Percentiles rank a stretch among this genome's conserved stretches.
Conservation (phyloP, 2,329 filamentous ascomycete genomes). For the Ophiobolus disseminans region DNA sequence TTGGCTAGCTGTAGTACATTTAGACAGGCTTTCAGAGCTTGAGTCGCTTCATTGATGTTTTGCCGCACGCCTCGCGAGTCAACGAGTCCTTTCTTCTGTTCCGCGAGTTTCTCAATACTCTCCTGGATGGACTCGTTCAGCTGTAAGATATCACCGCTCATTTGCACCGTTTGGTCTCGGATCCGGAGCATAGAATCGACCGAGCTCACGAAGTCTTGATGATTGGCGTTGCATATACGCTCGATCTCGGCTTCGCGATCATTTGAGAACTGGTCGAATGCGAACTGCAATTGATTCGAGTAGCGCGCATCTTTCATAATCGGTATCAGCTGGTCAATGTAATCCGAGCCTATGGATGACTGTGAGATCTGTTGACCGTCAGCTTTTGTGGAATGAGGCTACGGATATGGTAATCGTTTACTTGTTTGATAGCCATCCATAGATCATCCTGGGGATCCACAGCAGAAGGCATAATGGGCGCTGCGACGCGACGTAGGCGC, state of each 20-base stretch:
- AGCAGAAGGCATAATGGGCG: conserved; percentile 41
- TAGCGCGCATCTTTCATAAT: conserved; percentile 88
- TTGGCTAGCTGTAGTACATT: conserved; percentile 93
- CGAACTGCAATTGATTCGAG: conserved; percentile 78
- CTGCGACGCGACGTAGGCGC: conserved; percentile 11
- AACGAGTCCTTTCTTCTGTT: conserved; percentile 92
- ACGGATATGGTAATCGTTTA: conserved; percentile 30
- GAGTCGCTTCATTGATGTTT: conserved; percentile 92
- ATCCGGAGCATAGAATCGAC: conserved; percentile 94
- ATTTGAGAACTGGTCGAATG: conserved; percentile 80
- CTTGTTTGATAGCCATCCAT: conserved; percentile 58
- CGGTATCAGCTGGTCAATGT: conserved; percentile 93
- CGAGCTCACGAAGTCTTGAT: conserved; percentile 93
- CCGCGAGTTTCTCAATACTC: conserved; percentile 91
- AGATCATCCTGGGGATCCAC: conserved; percentile 58
- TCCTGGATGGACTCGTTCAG: conserved; percentile 94
- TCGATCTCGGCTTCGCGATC: conserved; percentile 93
- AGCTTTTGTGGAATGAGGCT: conserved; percentile 1
- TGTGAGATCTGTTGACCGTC: conserved; percentile 76
- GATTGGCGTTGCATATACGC: conserved; percentile 90
- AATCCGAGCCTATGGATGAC: conserved; percentile 88
- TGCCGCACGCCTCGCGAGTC: conserved; percentile 91
- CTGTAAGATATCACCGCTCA: conserved; percentile 90
- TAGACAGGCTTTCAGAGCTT: conserved; percentile 87
- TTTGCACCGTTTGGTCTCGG: conserved; percentile 83